phyloP scores from a whole-genome alignment of 1,139 yeast species.

The Nematodospora anomalae region DNA sequence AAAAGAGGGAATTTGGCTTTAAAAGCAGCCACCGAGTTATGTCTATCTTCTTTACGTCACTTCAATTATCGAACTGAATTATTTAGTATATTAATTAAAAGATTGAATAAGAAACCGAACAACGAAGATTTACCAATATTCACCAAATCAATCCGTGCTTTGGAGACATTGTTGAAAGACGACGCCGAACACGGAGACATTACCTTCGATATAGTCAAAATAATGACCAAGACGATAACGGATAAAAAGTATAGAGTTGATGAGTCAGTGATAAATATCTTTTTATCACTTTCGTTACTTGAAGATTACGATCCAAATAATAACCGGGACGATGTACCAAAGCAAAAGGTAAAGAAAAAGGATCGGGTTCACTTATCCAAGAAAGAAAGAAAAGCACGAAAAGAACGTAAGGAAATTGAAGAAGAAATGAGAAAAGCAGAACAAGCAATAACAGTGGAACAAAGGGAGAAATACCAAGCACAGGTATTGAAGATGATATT shows the following conservation, averaged over 20 bases:
- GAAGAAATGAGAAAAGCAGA: conserved; percentile 88
- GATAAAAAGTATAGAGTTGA: conserved; percentile 79
- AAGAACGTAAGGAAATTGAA: conserved; percentile 83
- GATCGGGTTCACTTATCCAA: conserved; percentile 88
- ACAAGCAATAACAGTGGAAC: conserved; percentile 80
- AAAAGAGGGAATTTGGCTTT: conserved; percentile 60
- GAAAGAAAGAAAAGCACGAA: conserved; percentile 81
- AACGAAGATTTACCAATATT: conserved; percentile 52
- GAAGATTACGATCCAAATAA: conserved; percentile 75
- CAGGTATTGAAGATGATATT: conserved; percentile 75
- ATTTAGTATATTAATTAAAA: conserved; percentile 62
- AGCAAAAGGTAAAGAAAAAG: conserved; percentile 66
- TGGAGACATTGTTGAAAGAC: conserved; percentile 63
- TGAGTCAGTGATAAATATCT: conserved; percentile 74
- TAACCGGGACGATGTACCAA: conserved; percentile 42
- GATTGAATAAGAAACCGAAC: conserved; percentile 58
- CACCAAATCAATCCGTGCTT: conserved; percentile 57
- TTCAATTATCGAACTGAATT: conserved; percentile 81
- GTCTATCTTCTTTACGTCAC: conserved; percentile 62
- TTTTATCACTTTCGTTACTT: conserved; percentile 70
- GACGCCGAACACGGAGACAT: conserved; percentile 82
- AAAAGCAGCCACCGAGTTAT: conserved; percentile 77
- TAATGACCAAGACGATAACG: conserved; percentile 67
- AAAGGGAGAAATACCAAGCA: conserved; percentile 81
- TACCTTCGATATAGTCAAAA: conserved; percentile 68